Evolutionary conservation across 306 rosid genomes (phyloP).

Genomic region (Prunus campanulata): DNA sequence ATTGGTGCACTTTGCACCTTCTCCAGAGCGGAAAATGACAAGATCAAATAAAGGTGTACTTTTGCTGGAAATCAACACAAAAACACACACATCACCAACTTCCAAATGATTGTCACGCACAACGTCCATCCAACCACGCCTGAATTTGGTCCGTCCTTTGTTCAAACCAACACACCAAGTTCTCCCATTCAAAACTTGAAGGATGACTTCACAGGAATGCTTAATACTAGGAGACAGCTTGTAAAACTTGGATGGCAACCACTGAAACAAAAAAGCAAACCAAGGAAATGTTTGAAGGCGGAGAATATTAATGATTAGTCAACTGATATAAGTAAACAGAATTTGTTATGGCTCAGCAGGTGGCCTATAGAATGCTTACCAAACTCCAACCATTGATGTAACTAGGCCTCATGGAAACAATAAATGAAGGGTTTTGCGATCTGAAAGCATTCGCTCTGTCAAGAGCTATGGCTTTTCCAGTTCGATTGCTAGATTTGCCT

Average conservation of each 20-base stretch:
- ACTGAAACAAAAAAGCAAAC: not conserved
- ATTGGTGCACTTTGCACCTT: not conserved
- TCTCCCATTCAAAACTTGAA: constrained; percentile 1
- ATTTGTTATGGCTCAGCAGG: not conserved
- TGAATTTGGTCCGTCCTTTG: not conserved
- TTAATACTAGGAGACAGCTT: not conserved
- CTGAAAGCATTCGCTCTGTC: not conserved
- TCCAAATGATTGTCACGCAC: constrained; percentile 2
- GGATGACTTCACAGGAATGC: not conserved
- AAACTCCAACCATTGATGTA: not conserved
- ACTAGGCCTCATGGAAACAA: constrained; percentile 2
- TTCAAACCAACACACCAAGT: constrained; percentile 3
- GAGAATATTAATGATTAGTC: not conserved
- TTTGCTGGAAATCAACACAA: not conserved
- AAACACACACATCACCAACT: constrained; percentile 16
- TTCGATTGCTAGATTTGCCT: too few species aligned
- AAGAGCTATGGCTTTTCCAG: too few species aligned
- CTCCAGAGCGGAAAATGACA: not conserved
- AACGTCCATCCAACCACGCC: not conserved
- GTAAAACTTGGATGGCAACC: not conserved
- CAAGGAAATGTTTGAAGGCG: not conserved
- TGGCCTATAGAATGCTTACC: constrained; percentile 6
- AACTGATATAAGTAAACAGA: not conserved
- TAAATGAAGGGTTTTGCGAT: constrained; percentile 2
- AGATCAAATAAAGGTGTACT: not conserved